Evolutionary conservation across 2,329 filamentous ascomycete species (phyloP).

Genomic region (Dothiorella sarmentorum): DNA sequence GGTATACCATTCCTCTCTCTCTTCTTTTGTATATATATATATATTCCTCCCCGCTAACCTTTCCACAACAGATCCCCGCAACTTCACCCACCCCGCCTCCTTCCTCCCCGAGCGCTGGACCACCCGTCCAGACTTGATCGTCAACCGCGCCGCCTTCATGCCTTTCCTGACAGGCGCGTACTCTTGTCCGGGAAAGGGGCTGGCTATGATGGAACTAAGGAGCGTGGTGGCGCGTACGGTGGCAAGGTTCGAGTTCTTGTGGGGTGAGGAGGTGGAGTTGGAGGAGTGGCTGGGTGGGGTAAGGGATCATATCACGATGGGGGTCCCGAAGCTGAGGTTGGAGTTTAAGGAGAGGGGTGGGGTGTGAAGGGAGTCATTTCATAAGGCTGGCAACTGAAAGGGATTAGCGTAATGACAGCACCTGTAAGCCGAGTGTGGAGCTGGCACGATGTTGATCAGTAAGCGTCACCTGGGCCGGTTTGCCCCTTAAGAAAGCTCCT

Average conservation of each 20-base stretch:
- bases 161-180: conserved; percentile 2
- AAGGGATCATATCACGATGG: conserved; percentile 28
- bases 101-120: conserved; percentile 15
- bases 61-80: neutral
- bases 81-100: neutral
- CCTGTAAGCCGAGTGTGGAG: too few relatives aligned
- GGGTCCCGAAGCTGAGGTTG: neutral
- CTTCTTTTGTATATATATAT: neutral
- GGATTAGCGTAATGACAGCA: too few relatives aligned
- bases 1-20: neutral
- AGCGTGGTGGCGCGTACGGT: neutral
- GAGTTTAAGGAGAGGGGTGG: neutral
- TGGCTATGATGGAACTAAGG: conserved; percentile 15
- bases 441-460: too few relatives aligned
- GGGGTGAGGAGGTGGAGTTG: conserved; percentile 24
- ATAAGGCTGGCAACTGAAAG: neutral
- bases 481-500: too few relatives aligned
- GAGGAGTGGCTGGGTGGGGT: conserved; percentile 24
- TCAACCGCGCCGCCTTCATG: neutral
- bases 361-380: neutral
- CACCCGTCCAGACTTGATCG: neutral
- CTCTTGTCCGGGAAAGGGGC: neutral
- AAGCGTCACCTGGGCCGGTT: too few relatives aligned
- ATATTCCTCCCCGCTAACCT: too few relatives aligned
- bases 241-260: conserved; percentile 18